These are phyloP conservation scores for Tetrapisispora namnaoensis DNA, from an alignment of 805 yeast genomes.

Conservation along the genomic window DNA sequence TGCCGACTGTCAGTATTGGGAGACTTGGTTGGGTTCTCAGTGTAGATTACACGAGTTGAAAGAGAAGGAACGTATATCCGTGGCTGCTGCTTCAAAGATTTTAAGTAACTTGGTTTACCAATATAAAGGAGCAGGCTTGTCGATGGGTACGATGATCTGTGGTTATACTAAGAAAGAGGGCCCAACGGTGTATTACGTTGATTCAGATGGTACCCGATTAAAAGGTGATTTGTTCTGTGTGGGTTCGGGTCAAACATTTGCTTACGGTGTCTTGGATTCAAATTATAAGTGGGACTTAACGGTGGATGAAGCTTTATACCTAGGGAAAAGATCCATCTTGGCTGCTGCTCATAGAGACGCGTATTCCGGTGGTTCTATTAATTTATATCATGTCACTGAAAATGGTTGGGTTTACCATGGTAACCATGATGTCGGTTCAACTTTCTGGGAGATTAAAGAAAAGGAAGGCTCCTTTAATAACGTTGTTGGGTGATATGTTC, in stretches of 20 bases:
- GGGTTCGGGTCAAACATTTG: slow-evolving; percentile 98
- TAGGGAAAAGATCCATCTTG: slow-evolving; percentile 90
- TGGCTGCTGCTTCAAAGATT: slow-evolving; percentile 94
- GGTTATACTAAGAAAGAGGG: slow-evolving; percentile 94
- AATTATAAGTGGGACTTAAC: slow-evolving; percentile 85
- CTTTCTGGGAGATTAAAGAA: slow-evolving; percentile 86
- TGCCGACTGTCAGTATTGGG: slow-evolving; percentile 99
- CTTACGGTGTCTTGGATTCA: slow-evolving; percentile 94
- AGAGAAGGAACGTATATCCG: slow-evolving; percentile 89
- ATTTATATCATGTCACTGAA: slow-evolving; percentile 87
- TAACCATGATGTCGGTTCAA: slow-evolving; percentile 81
- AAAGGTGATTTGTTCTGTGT: slow-evolving; percentile 94
- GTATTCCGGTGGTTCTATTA: slow-evolving; percentile 92
- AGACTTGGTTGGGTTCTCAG: slow-evolving; percentile 96
- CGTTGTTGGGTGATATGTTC: slow-evolving; percentile 35
- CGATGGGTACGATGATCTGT: slow-evolving; percentile 99
- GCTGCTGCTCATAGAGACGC: slow-evolving; percentile 99
- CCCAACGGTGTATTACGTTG: slow-evolving; percentile 91
- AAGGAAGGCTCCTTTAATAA: slow-evolving; percentile 84
- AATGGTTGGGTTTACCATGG: slow-evolving; percentile 95
- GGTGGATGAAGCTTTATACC: slow-evolving; percentile 85
- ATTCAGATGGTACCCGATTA: slow-evolving; percentile 92
- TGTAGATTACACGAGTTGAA: slow-evolving; percentile 91
- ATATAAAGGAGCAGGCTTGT: slow-evolving; percentile 96
- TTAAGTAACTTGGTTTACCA: slow-evolving; percentile 81